Conservation (phyloP, 2,329 filamentous ascomycete genomes). For the Ophiostoma fasciatum region DNA sequence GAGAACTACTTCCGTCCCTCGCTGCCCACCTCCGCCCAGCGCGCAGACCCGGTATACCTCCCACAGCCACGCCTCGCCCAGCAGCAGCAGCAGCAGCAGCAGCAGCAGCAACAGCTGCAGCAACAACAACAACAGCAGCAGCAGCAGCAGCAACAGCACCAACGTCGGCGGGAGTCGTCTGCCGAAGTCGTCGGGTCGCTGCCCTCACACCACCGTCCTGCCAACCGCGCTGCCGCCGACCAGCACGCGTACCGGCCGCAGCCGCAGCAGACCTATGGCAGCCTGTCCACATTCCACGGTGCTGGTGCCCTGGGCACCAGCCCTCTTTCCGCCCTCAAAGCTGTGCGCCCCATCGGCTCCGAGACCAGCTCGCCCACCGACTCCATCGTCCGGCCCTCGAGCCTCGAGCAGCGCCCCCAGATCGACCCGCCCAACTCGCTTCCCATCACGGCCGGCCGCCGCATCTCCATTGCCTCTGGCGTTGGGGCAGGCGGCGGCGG, state of each 20-base stretch:
- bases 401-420: conserved; percentile 20
- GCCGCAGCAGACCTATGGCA: conserved; percentile 64
- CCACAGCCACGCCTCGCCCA: not conserved
- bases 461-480: not conserved
- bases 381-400: conserved; percentile 30
- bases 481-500: too few relatives aligned
- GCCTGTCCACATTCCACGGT: conserved; percentile 80
- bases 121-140: not conserved
- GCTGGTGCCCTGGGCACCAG: conserved; percentile 64
- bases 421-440: conserved; percentile 34
- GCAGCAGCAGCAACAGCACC: conserved; percentile 7
- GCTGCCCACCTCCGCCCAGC: conserved; percentile 36
- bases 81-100: not conserved
- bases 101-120: conserved; percentile 1
- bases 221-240: conserved; percentile 31
- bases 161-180: conserved; percentile 19
- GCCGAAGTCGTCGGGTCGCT: conserved; percentile 55
- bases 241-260: conserved; percentile 25
- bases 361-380: conserved; percentile 44
- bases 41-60: conserved; percentile 19
- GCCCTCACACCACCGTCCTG: conserved; percentile 45
- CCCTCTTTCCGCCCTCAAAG: conserved; percentile 68
- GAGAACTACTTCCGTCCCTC: conserved; percentile 78
- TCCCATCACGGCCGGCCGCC: conserved; percentile 26
- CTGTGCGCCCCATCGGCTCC: conserved; percentile 46